Base-by-base conservation (phyloP, 768 basidiomycete species). In the Serendipita sp. region DNA sequence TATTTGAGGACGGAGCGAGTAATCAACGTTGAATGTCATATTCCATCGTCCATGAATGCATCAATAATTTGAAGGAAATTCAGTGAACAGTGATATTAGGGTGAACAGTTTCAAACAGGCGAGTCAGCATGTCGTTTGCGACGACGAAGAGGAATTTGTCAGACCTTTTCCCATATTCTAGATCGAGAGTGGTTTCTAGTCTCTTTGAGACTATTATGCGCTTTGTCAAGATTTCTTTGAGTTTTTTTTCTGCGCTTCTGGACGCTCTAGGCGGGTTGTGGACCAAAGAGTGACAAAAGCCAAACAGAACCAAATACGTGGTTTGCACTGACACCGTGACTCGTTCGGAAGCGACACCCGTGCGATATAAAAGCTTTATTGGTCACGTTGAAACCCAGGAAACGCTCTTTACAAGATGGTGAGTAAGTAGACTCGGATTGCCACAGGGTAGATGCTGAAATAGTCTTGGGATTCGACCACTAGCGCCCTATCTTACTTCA, bases 401-500 rank as follows among this genome's bases (percentile, higher is more conserved):
- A 41, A 41, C 41, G 5, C 8, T 51, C 48, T 51, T n/a, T 3
- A 1, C 48, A n/a, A 7, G n/a, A 51, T 51, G 48, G 48, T 51
- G 18, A 51, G 48, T 51, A 1, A 8, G n/a, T n/a, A 18, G 7
- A 8, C 30, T 5, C 5, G 8, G 48, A 32, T 51, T 3, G 48
- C n/a, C 41, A 32, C 18, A 51, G n/a, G 8, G 30, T 5, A 51
- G 18, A 32, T 5, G 48, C 48, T 51, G 48, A 51, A 8, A 13
- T 41, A 41, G 41, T 41, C 41, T 13, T 13, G 48, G 18, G 18
- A 51, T 32, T 7, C 8, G n/a, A 51, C n/a, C 41, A 7, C 35
- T 41, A 63, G 63, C 34, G 63, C 1, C 63, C 63, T n/a, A 63
- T 63, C 36, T 44, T 63, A 15, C 63, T 63, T 47, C 63, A 63